These are phyloP conservation scores for Termitomyces sp. DNA, from an alignment of 768 basidiomycete species.

Conservation along the genomic window DNA sequence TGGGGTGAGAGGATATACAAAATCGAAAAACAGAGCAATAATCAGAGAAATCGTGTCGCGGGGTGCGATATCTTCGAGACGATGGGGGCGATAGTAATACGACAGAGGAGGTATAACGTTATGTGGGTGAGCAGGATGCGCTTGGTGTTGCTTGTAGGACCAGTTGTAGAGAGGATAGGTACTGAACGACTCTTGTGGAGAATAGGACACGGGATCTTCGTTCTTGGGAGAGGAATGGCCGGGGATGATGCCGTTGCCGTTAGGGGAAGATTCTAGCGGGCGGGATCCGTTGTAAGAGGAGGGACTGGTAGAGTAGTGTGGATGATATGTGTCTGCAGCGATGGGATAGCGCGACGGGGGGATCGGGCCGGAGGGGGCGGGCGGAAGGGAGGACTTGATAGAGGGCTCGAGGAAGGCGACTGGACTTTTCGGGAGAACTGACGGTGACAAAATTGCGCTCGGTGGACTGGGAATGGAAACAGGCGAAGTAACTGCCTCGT, in stretches of 20 bases:
- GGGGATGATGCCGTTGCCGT: conserved; percentile 26
- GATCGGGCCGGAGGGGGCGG: conserved; percentile 41
- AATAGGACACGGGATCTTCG: conserved; percentile 42
- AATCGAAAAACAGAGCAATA: conserved; percentile 89
- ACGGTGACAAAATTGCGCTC: conserved; percentile 43
- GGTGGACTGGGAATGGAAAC: conserved; percentile 48
- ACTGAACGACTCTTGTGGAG: conserved; percentile 52
- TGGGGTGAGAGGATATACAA: conserved; percentile 88
- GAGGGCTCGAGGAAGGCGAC: conserved; percentile 53
- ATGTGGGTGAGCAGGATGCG: conserved; percentile 37
- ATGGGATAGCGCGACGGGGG: conserved; percentile 72
- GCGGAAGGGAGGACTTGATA: conserved; percentile 30
- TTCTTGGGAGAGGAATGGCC: conserved; percentile 34
- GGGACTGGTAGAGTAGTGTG: conserved; percentile 44
- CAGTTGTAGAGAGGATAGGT: conserved; percentile 68
- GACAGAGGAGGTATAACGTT: conserved; percentile 62
- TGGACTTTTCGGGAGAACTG: conserved; percentile 40
- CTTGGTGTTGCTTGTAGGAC: conserved; percentile 66
- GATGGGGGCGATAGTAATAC: conserved; percentile 68
- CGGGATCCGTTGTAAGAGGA: conserved; percentile 38
- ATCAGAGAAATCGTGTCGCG: conserved; percentile 79
- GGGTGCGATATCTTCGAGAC: conserved; percentile 80
- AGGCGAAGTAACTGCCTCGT: conserved; percentile 42
- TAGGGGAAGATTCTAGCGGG: conserved; percentile 31
- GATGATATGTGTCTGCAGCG: conserved; percentile 63